Base-by-base conservation (phyloP, 768 basidiomycete genomes). In the Boletus vermiculosoides region DNA sequence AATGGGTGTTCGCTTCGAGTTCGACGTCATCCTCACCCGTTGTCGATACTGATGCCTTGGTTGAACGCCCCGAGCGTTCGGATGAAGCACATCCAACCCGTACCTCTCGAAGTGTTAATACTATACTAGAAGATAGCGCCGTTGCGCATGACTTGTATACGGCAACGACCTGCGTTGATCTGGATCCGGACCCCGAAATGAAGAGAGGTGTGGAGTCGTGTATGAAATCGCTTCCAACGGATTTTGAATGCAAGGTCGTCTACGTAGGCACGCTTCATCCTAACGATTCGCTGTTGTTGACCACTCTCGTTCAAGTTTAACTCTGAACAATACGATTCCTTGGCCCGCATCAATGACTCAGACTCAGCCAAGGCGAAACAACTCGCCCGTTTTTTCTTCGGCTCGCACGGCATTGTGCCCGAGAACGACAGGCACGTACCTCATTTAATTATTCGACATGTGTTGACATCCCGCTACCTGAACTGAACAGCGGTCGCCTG, bases 71-170 rank as follows among this genome's bases (percentile, higher is more conserved):
- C 5, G 11, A 8, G 11, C n/a, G 2, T 37, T 25, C 25, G 22
- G 25, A 7, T 10, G 16, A 42, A 2, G 30, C 33, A 25, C 0
- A 13, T 39, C 22, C 13, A n/a, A 16, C 5, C 4, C 10, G 11
- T 12, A 16, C 34, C 11, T 33, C 20, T 36, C 34, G 12, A 13
- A 40, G 10, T 23, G 2, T 12, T 12, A 20, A 45, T 23, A 1
- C 37, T n/a, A 46, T 51, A 25, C 7, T 25, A 5, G 22, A 31
- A 11, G 60, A 37, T 7, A 57, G 45, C 33, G 16, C 20, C 4
- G 39, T 60, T 25, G 41, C 11, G 4, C 52, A 60, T 50, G 58
- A 60, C 10, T 36, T 62, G 13, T 62, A 62, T 25, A 62, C 50
- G 2, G 60, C 60, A 45, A 42, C 6, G 16, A 45, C 39, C 16